phyloP scores from a whole-genome alignment of 306 rosid species.

The Carpinus fangiana region DNA sequence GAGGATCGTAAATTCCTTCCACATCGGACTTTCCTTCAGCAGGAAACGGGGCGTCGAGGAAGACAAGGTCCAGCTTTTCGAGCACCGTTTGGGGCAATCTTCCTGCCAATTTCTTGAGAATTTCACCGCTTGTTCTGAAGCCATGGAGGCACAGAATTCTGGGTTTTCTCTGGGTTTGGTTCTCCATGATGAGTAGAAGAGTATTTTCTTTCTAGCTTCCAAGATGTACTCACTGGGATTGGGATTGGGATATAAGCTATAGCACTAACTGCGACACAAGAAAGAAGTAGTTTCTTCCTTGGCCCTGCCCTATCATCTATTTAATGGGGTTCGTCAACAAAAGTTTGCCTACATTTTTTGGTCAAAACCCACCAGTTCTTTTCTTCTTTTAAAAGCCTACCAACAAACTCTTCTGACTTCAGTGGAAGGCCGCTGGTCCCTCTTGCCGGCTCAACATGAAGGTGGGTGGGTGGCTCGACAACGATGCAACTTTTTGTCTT shows the following conservation, averaged over 20 bases:
- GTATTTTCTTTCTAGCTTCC: background rate
- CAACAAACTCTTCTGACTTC: background rate
- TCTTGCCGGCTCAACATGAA: background rate
- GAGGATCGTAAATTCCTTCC: slow-evolving; percentile 49
- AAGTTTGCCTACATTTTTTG: too few species aligned
- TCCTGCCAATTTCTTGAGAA: slow-evolving; percentile 33
- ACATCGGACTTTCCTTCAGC: slow-evolving; percentile 41
- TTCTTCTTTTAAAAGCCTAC: too few species aligned
- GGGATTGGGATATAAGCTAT: too few species aligned
- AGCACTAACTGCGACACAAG: too few species aligned
- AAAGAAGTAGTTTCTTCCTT: too few species aligned
- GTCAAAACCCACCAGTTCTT: too few species aligned
- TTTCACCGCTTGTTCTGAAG: slow-evolving; percentile 48
- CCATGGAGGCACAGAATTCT: slow-evolving; percentile 59
- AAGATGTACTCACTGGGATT: too few species aligned
- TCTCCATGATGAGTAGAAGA: slow-evolving; percentile 23
- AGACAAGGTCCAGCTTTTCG: slow-evolving; percentile 46
- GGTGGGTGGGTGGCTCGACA: background rate
- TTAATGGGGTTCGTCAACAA: background rate
- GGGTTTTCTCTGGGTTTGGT: slow-evolving; percentile 30
- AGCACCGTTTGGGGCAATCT: slow-evolving; percentile 37
- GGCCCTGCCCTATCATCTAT: too few species aligned
- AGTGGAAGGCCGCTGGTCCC: background rate
- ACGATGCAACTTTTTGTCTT: background rate
- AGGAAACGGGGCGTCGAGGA: slow-evolving; percentile 44